Evolutionary conservation across 805 yeast species (phyloP).

Genomic region (Suhomyces vadensis): DNA sequence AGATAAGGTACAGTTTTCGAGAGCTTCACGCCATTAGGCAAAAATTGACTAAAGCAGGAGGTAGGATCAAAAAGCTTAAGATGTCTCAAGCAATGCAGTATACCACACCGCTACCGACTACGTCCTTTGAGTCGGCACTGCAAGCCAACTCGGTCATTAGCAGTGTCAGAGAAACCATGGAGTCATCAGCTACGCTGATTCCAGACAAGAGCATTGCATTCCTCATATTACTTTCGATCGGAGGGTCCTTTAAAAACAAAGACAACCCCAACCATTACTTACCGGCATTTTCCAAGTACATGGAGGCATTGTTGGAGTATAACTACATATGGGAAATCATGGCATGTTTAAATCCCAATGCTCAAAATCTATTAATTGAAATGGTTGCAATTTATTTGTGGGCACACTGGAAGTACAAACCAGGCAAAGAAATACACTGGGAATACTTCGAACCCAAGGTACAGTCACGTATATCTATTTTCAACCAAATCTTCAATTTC

Average conservation of each 20-base stretch:
- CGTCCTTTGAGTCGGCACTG: slow-evolving; percentile 16
- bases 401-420: slow-evolving; percentile 41
- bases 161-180: slow-evolving; percentile 16
- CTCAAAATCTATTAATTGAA: slow-evolving; percentile 37
- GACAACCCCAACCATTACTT: slow-evolving; percentile 41
- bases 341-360: slow-evolving; percentile 20
- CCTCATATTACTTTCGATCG: slow-evolving; percentile 28
- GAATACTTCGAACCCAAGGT: slow-evolving; percentile 11
- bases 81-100: slow-evolving; percentile 11
- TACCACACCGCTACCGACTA: slow-evolving; percentile 16
- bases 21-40: slow-evolving; percentile 4
- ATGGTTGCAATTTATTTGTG: slow-evolving; percentile 46
- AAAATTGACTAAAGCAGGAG: background rate
- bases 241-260: slow-evolving; percentile 27
- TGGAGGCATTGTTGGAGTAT: background rate
- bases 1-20: slow-evolving; percentile 11
- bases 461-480: slow-evolving; percentile 28
- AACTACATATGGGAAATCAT: background rate
- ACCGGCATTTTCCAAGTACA: slow-evolving; percentile 19
- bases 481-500: slow-evolving; percentile 35
- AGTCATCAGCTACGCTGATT: background rate
- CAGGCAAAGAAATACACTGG: background rate
- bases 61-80: background rate
- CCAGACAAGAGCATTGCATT: background rate
- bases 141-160: slow-evolving; percentile 23